Base-by-base conservation (phyloP, 202 grass and related monocot species). In the Saccharum hybrid region DNA sequence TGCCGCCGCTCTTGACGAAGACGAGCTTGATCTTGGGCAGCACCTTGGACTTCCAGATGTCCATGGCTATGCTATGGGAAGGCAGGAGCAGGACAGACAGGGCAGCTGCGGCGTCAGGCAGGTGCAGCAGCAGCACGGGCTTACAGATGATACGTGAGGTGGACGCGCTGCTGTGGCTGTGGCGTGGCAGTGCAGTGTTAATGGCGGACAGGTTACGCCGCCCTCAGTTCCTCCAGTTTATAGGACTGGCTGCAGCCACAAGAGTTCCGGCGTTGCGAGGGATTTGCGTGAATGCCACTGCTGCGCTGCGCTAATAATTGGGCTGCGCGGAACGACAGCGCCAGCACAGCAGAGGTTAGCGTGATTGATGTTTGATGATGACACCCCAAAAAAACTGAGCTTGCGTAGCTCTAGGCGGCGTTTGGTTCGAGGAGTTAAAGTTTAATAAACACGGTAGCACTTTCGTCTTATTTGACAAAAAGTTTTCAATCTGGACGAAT, bases 31-130 rank as follows among this genome's bases (percentile, higher is more conserved):
- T 63, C 88, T 86, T 85, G 63, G 91, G 88, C 62, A 93, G 59
- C 57, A 93, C 71, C 83, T 90, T 93, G 69, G 85, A 74, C 74
- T 88, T 88, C 91, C 91, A 93, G 59, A 77, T 75, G 78, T 70
- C 85, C 91, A 93, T 93, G 52, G 57, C 41, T 7, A n/a, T n/a
- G 9, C 54, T 3, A 3, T 22, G 54, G 7, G n/a, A n/a, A n/a
- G n/a, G n/a, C n/a, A n/a, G n/a, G n/a, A n/a, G n/a, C n/a, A n/a
- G n/a, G n/a, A n/a, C n/a, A n/a, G n/a, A n/a, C 51, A 56, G 49
- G 5, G 6, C 51, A 75, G 60, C 63, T 65, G 45, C 77, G 39
- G 63, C 26, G 51, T 18, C 34, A 22, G 31, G 75, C 68, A 19
- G 77, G 22, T 15, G 39, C 76, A 46, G 78, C 48, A 21, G 16